Conservation (phyloP, 129 eudicot species). For the Pseudognaphalium luteoalbum region DNA sequence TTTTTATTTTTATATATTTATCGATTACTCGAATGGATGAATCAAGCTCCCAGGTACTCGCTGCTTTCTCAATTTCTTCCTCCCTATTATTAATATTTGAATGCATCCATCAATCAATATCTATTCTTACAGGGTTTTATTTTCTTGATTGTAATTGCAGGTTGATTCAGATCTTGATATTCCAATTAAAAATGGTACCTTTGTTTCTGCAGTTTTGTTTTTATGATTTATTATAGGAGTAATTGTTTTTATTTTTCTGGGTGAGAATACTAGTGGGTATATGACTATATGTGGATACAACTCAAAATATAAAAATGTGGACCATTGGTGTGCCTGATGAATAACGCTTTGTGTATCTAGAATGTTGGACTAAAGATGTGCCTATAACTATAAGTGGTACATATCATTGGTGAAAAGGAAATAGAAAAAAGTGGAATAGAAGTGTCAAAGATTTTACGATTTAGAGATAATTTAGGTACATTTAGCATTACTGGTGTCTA, state of each 20-base stretch:
- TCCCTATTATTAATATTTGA: neutral
- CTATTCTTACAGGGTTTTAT: neutral
- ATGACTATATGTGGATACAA: neutral
- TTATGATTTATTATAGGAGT: neutral
- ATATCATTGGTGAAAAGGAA: neutral
- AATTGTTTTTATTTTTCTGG: neutral
- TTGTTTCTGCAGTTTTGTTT: neutral
- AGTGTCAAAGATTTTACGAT: neutral
- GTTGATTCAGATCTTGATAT: slow-evolving; percentile 24
- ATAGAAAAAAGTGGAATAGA: neutral
- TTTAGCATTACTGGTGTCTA: neutral
- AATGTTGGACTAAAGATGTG: neutral
- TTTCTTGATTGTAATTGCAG: slow-evolving; percentile 10
- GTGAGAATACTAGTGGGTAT: neutral
- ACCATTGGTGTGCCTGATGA: neutral
- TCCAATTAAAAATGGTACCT: neutral
- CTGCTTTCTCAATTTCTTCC: neutral
- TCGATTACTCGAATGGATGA: slow-evolving; percentile 11
- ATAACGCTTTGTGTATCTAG: neutral
- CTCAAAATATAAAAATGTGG: neutral
- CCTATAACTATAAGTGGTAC: neutral
- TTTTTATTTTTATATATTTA: neutral
- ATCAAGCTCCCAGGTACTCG: slow-evolving; percentile 12
- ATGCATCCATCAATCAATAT: neutral
- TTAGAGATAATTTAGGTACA: neutral